Evolutionary conservation across 768 basidiomycete species (phyloP), one percentile per base, ranked within the genome.

Genomic region (Dioszegia aurantiaca): DNA sequence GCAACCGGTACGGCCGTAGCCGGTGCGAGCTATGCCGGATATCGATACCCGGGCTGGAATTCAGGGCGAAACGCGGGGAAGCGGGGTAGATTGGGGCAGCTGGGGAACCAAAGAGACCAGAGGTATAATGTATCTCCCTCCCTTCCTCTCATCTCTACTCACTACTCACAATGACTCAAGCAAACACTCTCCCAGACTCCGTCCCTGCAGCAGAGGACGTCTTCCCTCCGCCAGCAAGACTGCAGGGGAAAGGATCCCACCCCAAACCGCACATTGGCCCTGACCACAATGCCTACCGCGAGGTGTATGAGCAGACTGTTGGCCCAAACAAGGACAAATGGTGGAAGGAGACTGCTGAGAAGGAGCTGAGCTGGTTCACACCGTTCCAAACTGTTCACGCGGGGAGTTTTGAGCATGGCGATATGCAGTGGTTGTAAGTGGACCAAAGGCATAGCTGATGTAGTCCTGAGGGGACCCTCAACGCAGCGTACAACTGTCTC

Each of bases 401-500:
- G 3, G 94, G 94, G 42, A 80, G 82, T 6, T 97, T 98, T 70
- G 81, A 83, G 69, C 83, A 82, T 1, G 94, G 93, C 27, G 90
- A 95, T 74, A 85, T 94, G 59, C 83, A 83, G 62, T 98, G 94
- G 94, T 98, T 97, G 73, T 77, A 53, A 68, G 74, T 76, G 14
- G 2, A 19, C 16, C 19, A 9, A 37, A 47, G 53, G 23, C 12
- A 33, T 4, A 19, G 63, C 59, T 56, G 52, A 64, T 46, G 17
- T 16, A 76, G 75, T 83, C 90, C 90, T 4, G 93, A 99, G 69
- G 94, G 94, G 28, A 86, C 81, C 3, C 78, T 94, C 66, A 95
- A 93, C 71, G 94, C 87, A 1, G 85, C 90, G 9, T 98, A 98
- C 82, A 99, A 99, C 78, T 94, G 91, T 70, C 90, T 99, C 48